Base-by-base conservation (phyloP, 257 asterid species). In the Paulownia fortunei region DNA sequence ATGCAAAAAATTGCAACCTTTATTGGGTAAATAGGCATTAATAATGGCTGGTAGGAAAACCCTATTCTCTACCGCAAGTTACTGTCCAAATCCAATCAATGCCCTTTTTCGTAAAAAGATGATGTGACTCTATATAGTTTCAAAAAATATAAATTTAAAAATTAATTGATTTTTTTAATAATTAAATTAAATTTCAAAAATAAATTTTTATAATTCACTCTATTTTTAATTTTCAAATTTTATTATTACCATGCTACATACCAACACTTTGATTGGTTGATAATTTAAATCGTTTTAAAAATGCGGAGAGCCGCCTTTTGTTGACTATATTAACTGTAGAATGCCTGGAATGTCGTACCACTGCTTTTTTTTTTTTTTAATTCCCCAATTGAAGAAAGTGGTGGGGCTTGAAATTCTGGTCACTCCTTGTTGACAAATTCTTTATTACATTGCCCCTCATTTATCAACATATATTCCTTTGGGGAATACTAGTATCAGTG, bases 331-430 rank as follows among this genome's bases (percentile, higher is more conserved):
- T 63, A 63, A 21, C 69, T 79, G 61, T 71, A 62, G 37, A 37
- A 8, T 52, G 55, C 79, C 75, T 79, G 75, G 62, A 79, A 62
- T 71, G 63, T 78, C n/a, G 62, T 69, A 66, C 54, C 76, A n/a
- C 30, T 64, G 59, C 61, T 64, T 56, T 58, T 54, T 67, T 30
- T 41, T n/a, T n/a, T n/a, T n/a, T n/a, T n/a, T n/a, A n/a, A n/a
- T n/a, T n/a, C n/a, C 34, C 44, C 63, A 30, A 21, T 23, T 68
- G 30, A 56, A 58, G 12, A n/a, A 67, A 59, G 70, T 68, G 81
- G 81, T 77, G 71, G 76, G 76, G 12, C 62, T 56, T 76, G 42
- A 46, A 74, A 47, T n/a, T 36, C n/a, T 16, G 63, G 63, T 47
- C 68, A 10, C 24, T 21, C 9, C 15, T 61, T 15, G 51, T 61